Evolutionary conservation across 768 basidiomycete genomes (phyloP).

Genomic region (Cytidiella melzeri): DNA sequence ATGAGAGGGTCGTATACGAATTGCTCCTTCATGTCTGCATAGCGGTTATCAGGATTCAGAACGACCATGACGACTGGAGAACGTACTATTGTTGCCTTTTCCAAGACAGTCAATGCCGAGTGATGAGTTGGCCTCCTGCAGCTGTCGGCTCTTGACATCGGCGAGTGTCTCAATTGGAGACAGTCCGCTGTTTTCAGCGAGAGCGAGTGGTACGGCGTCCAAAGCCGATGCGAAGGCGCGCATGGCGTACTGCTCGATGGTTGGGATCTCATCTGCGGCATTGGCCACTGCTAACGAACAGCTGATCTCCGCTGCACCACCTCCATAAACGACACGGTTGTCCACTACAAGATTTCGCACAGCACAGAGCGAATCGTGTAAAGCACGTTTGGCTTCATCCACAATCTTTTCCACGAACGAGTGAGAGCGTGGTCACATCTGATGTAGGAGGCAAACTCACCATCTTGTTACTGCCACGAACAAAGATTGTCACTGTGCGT

Average conservation of each 20-base stretch:
- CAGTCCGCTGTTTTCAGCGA: slow-evolving; percentile 96
- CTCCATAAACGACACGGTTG: slow-evolving; percentile 96
- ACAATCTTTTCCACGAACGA: too few species aligned
- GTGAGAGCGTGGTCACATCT: too few species aligned
- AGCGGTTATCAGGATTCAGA: not conserved
- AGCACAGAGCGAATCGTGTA: slow-evolving; percentile 96
- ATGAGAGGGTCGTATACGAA: slow-evolving; percentile 97
- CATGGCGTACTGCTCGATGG: slow-evolving; percentile 99
- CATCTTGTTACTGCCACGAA: slow-evolving; percentile 99
- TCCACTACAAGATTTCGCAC: slow-evolving; percentile 94
- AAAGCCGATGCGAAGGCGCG: slow-evolving; percentile 96
- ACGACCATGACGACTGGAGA: not conserved
- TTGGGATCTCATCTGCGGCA: slow-evolving; percentile 95
- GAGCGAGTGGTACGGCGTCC: slow-evolving; percentile 90
- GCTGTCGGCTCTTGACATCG: slow-evolving; percentile 89
- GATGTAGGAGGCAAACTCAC: too few species aligned
- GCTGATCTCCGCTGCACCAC: slow-evolving; percentile 96
- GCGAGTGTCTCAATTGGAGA: slow-evolving; percentile 97
- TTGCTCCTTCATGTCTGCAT: slow-evolving; percentile 92
- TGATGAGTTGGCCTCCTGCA: slow-evolving; percentile 75
- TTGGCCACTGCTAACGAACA: slow-evolving; percentile 89
- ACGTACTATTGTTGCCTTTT: slow-evolving; percentile 77
- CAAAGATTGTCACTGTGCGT: slow-evolving; percentile 94
- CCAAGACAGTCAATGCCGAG: slow-evolving; percentile 93
- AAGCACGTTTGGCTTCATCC: slow-evolving; percentile 95